Percentiles rank a stretch among this genome's conserved stretches.
phyloP scores from a whole-genome alignment of 257 asterid species.

The Echium plantagineum region DNA sequence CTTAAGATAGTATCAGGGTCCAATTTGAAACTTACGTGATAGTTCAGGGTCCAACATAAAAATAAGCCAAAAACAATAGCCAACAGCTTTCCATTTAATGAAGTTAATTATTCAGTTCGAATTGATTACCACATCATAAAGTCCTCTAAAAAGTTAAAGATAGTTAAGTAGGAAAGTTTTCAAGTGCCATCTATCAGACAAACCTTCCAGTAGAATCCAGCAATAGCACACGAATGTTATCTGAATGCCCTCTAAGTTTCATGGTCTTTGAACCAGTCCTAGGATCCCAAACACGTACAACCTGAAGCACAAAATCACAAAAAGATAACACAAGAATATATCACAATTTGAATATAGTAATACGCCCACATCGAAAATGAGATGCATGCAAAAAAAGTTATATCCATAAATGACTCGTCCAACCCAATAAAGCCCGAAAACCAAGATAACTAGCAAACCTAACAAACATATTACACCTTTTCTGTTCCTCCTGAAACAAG shows the following conservation, averaged over 20 bases:
- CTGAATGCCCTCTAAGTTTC: constrained; percentile 97
- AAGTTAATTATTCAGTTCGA: background rate
- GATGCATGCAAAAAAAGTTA: background rate
- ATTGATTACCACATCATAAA: background rate
- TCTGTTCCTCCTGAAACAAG: constrained; percentile 99
- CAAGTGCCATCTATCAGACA: constrained; percentile 5
- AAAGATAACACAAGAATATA: background rate
- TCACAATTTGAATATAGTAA: background rate
- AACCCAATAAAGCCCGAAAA: background rate
- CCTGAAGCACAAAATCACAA: constrained; percentile 27
- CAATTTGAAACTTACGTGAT: too few species aligned
- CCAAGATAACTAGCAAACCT: constrained; percentile 13
- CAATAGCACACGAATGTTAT: constrained; percentile 75
- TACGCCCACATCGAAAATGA: background rate
- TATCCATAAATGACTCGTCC: background rate
- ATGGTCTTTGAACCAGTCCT: constrained; percentile 87
- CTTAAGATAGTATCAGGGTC: too few species aligned
- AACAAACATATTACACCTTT: constrained; percentile 51
- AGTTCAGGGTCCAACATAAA: too few species aligned
- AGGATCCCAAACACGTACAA: constrained; percentile 96
- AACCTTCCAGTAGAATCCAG: constrained; percentile 97
- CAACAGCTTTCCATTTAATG: too few species aligned
- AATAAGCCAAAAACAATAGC: background rate
- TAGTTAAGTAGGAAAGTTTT: background rate
- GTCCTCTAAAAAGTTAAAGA: background rate